Evolutionary conservation across 768 basidiomycete species (phyloP), one percentile per base, ranked within the genome.

Genomic region (Calocybe gangraenosa): DNA sequence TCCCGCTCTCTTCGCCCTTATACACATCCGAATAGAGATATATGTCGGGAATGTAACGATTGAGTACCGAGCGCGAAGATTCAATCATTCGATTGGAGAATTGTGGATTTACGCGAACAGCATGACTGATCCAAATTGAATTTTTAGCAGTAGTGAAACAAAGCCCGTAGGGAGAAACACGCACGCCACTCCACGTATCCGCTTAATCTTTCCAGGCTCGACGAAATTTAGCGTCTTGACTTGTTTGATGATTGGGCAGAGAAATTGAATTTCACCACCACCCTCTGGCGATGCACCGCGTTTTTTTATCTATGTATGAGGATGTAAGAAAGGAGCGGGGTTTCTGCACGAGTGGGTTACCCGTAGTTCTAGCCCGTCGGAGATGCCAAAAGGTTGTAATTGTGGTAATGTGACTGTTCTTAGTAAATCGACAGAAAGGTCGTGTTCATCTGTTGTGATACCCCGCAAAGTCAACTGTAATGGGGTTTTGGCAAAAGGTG

Each of bases 61-160:
- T 98, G 35, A 99, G 72, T 18, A 99, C 75, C 2, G 91, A 93
- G 31, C 96, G 83, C 14, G 91, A 82, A 7, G 94, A 80, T 56
- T 97, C 95, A 40, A 99, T 96, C 85, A 98, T 92, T 31, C 96
- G 80, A 63, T 96, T 96, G 2, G 94, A 96, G 61, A 99, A 91
- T 60, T 98, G 94, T 18, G 96, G 96, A 52, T 84, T 95, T 7
- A 98, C 92, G 32, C 96, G 87, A 20, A 97, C 95, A 2, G 93
- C 91, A 66, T 97, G 94, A 6, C 93, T 96, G 56, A 11, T 31
- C 42, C 20, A 19, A n/a, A n/a, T n/a, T n/a, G n/a, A n/a, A n/a
- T n/a, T n/a, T n/a, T n/a, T n/a, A n/a, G n/a, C n/a, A n/a, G n/a
- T n/a, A n/a, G n/a, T n/a, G n/a, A n/a, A n/a, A n/a, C n/a, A n/a